Conservation (phyloP, 2,329 filamentous ascomycete genomes). For the Pyrenophora tritici-repentis region DNA sequence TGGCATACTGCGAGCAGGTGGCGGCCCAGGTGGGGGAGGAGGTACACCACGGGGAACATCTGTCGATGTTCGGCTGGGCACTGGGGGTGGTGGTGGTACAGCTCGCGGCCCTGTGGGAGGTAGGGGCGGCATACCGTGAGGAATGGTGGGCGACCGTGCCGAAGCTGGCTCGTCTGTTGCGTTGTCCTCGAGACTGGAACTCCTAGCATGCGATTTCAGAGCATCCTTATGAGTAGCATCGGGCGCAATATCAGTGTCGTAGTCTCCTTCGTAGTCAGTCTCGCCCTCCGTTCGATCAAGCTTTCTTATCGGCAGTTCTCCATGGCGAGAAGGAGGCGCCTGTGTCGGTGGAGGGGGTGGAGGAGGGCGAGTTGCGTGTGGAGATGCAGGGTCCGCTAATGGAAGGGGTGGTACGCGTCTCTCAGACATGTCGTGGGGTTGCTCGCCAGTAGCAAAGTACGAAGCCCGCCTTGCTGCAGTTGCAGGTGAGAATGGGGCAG, state of each 20-base stretch:
- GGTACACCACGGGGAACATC: slow-evolving; percentile 74
- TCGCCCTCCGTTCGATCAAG: slow-evolving; percentile 76
- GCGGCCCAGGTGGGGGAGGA: slow-evolving; percentile 68
- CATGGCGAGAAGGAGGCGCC: slow-evolving; percentile 46
- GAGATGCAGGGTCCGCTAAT: slow-evolving; percentile 43
- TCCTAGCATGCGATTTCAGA: slow-evolving; percentile 77
- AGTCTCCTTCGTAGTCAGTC: slow-evolving; percentile 96
- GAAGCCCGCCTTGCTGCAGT: slow-evolving; percentile 47
- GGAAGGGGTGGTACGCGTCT: slow-evolving; percentile 61
- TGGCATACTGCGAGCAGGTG: slow-evolving; percentile 58
- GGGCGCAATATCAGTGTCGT: slow-evolving; percentile 96
- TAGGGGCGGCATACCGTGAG: slow-evolving; percentile 41
- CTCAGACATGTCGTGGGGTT: slow-evolving; percentile 30
- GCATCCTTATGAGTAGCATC: slow-evolving; percentile 93
- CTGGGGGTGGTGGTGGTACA: slow-evolving; percentile 62
- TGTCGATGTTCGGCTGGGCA: slow-evolving; percentile 61
- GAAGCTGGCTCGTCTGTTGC: slow-evolving; percentile 60
- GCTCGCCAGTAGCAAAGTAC: slow-evolving; percentile 48
- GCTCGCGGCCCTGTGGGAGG: slow-evolving; percentile 48
- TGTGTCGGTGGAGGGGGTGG: slow-evolving; percentile 54
- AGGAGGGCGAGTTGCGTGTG: slow-evolving; percentile 47
- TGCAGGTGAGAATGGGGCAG: slow-evolving; percentile 32
- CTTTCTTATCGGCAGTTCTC: slow-evolving; percentile 35
- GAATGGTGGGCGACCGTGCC: slow-evolving; percentile 47
- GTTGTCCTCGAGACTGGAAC: slow-evolving; percentile 73